A percentile compares a stretch with the other conserved stretches of the same genome.
Conservation (phyloP, 177 flowering plant species). For the Vitis hybrid region DNA sequence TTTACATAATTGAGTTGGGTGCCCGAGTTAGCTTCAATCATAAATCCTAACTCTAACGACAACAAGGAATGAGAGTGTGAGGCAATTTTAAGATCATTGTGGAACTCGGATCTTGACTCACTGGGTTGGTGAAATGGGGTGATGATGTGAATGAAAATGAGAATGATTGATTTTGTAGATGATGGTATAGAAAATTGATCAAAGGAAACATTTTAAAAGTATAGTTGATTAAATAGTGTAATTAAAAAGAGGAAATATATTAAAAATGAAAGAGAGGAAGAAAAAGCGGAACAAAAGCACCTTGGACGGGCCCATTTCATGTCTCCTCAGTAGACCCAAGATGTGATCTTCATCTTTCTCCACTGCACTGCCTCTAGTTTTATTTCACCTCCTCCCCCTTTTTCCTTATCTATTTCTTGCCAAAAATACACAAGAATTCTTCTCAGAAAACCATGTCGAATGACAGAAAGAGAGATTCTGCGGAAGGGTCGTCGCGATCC, state of each 20-base stretch:
- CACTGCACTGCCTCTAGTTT: slow-evolving; percentile 17
- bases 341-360: slow-evolving; percentile 28
- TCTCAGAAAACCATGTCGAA: slow-evolving; percentile 15
- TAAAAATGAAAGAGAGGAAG: slow-evolving; percentile 9
- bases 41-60: no score
- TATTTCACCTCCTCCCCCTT: slow-evolving; percentile 4
- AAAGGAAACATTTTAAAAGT: not conserved
- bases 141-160: slow-evolving; percentile 5
- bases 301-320: slow-evolving; percentile 25
- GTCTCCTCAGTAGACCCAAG: slow-evolving; percentile 31
- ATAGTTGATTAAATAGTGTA: not conserved
- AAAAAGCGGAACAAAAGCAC: slow-evolving; percentile 25
- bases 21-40: no score
- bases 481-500: slow-evolving; percentile 20
- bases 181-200: not conserved
- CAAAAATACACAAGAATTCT: slow-evolving; percentile 15
- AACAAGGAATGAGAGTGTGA: no score
- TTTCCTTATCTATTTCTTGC: slow-evolving; percentile 11
- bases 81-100: no score
- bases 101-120: no score
- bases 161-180: slow-evolving; percentile 14
- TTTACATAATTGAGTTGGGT: no score
- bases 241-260: not conserved
- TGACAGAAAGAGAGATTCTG: slow-evolving; percentile 10
- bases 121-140: no score